phyloP scores from a whole-genome alignment of 179 eudicot genomes.

The Spergularia azorica region DNA sequence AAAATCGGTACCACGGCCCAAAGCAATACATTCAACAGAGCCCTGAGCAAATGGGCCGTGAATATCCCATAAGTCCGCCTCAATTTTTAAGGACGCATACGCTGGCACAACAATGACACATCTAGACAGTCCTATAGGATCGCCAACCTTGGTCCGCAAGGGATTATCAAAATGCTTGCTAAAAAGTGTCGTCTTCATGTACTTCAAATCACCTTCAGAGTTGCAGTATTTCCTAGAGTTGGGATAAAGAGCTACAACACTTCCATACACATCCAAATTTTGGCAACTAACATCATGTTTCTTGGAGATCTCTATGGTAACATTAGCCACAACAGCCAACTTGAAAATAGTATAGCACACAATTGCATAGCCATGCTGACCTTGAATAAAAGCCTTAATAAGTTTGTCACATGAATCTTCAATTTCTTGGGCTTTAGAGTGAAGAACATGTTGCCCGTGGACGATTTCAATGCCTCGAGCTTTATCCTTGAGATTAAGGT shows the following conservation, averaged over 20 bases:
- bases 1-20: background rate
- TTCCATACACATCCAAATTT: constrained; percentile 7
- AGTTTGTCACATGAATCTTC: too few relatives aligned
- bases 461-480: background rate
- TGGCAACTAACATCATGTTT: too few relatives aligned
- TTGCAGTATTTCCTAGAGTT: background rate
- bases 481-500: constrained; percentile 4
- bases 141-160: too few relatives aligned
- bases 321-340: too few relatives aligned
- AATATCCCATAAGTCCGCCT: background rate
- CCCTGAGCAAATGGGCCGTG: background rate
- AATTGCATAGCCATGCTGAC: too few relatives aligned
- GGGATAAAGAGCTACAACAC: background rate
- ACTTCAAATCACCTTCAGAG: background rate
- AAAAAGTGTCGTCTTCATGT: background rate
- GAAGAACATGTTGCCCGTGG: background rate
- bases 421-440: background rate
- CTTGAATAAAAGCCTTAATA: too few relatives aligned
- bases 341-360: too few relatives aligned
- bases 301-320: too few relatives aligned
- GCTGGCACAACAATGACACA: background rate
- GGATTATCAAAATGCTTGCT: background rate
- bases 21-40: background rate
- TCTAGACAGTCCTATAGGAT: background rate
- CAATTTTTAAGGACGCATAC: background rate